Evolutionary conservation across 2,329 filamentous ascomycete species (phyloP).

Genomic region (Chaetoscypha palmicola): DNA sequence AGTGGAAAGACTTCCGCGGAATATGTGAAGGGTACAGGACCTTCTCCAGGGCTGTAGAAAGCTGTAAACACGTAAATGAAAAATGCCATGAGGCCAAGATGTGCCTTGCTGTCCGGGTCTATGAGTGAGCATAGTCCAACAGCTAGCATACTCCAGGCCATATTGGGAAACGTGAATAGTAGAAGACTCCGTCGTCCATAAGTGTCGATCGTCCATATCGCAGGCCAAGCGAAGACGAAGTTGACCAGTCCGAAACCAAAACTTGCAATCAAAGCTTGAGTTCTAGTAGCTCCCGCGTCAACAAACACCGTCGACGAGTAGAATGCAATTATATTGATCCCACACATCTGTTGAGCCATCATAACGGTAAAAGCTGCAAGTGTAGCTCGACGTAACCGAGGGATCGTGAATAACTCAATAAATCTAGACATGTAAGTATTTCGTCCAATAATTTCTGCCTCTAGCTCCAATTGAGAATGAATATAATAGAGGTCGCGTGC

Average conservation of each 20-base stretch:
- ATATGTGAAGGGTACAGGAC: conserved; percentile 63
- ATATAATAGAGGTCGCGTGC: conserved; percentile 58
- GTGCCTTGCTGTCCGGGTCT: conserved; percentile 30
- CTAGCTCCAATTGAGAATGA: conserved; percentile 55
- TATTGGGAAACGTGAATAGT: conserved; percentile 57
- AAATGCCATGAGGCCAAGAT: conserved; percentile 47
- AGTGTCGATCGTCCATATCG: conserved; percentile 58
- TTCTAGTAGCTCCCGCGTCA: conserved; percentile 47
- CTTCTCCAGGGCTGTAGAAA: conserved; percentile 60
- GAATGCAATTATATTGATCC: conserved; percentile 63
- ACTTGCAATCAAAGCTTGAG: conserved; percentile 51
- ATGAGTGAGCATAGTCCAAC: conserved; percentile 52
- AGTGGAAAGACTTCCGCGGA: conserved; percentile 64
- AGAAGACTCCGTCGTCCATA: conserved; percentile 53
- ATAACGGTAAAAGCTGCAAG: conserved; percentile 65
- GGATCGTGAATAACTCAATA: conserved; percentile 58
- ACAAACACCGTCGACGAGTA: conserved; percentile 58
- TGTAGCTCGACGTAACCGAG: conserved; percentile 56
- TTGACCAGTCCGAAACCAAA: conserved; percentile 58
- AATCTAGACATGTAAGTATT: conserved; percentile 47
- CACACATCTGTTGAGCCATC: conserved; percentile 51
- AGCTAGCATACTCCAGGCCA: conserved; percentile 55
- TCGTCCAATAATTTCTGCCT: conserved; percentile 31
- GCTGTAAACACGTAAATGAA: conserved; percentile 55
- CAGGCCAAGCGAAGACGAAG: conserved; percentile 57